Percentiles rank a stretch among this genome's conserved stretches.
phyloP scores from a whole-genome alignment of 2,329 filamentous ascomycete species.

The Pseudopithomyces chartarum region DNA sequence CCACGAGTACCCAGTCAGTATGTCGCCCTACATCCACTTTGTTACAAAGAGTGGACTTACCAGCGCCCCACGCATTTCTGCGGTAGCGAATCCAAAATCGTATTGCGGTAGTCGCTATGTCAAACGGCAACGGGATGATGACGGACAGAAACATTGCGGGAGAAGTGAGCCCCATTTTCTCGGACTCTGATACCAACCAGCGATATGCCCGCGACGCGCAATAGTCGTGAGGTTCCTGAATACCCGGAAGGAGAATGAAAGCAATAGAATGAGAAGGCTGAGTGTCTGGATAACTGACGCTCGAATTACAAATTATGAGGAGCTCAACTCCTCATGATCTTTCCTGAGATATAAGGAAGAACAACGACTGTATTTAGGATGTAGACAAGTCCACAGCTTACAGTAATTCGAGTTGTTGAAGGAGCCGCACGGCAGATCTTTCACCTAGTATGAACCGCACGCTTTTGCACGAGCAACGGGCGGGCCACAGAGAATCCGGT shows the following conservation, averaged over 20 bases:
- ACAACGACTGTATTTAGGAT: background rate
- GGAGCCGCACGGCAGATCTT: background rate
- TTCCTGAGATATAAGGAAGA: background rate
- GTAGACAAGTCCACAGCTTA: background rate
- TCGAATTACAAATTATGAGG: no score
- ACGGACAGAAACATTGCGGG: background rate
- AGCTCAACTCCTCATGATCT: no score
- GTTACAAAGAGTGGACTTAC: no score
- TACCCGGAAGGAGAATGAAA: background rate
- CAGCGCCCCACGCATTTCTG: background rate
- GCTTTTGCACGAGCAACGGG: background rate
- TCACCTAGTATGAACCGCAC: background rate
- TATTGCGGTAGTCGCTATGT: background rate
- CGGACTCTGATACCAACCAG: background rate
- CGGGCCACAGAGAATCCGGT: background rate
- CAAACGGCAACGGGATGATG: background rate
- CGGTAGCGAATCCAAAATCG: constrained; percentile 1
- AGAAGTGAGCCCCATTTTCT: background rate
- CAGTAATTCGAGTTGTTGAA: background rate
- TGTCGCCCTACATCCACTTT: no score
- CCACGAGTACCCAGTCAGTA: no score
- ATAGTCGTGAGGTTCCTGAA: background rate
- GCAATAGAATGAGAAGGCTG: no score
- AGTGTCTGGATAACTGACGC: no score
- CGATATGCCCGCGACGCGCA: background rate